A percentile compares a stretch with the other conserved stretches of the same genome.
Conservation (phyloP, 148 eudicot genomes). For the Diospyros lotus region DNA sequence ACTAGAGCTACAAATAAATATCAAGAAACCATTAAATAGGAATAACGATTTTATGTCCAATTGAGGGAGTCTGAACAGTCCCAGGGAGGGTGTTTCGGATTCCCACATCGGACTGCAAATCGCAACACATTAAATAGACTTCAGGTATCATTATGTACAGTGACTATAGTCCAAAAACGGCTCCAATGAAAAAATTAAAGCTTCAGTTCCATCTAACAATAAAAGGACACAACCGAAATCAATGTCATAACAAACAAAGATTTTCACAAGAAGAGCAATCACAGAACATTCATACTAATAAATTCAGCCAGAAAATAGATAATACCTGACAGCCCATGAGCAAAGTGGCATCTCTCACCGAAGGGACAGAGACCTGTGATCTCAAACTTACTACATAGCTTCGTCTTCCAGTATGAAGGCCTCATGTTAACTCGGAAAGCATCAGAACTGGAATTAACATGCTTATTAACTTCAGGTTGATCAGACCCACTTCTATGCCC, state of each 20-base stretch:
- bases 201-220: too few species aligned
- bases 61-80: too few species aligned
- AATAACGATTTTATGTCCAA: too few species aligned
- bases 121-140: too few species aligned
- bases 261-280: background rate
- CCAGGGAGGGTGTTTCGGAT: too few species aligned
- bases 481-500: constrained; percentile 29
- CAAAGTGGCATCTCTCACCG: constrained; percentile 83
- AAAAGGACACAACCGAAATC: background rate
- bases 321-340: constrained; percentile 83
- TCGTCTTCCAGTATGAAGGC: constrained; percentile 61
- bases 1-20: too few species aligned
- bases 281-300: background rate
- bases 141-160: too few species aligned
- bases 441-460: constrained; percentile 21
- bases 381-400: constrained; percentile 70
- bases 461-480: constrained; percentile 28
- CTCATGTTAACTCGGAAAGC: constrained; percentile 35
- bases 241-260: background rate
- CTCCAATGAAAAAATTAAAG: too few species aligned
- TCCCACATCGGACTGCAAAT: too few species aligned
- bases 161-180: too few species aligned
- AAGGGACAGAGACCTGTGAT: constrained; percentile 65
- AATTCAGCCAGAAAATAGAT: background rate
- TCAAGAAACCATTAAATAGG: too few species aligned